Conservation (phyloP, 2,329 filamentous ascomycete species). For the Aspergillus fructus region DNA sequence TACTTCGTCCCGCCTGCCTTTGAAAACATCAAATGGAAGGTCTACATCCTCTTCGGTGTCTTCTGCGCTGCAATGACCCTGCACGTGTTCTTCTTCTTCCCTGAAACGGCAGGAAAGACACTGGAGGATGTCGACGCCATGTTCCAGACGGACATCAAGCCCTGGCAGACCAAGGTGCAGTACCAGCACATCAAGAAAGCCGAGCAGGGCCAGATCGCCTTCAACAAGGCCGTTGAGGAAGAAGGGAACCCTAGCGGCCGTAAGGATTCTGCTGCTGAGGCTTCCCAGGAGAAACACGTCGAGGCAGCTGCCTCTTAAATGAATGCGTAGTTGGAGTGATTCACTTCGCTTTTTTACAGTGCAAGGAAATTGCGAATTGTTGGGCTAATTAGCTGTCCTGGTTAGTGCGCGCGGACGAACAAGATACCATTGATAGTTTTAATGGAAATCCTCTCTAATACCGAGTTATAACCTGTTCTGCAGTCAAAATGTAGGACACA, state of each 20-base stretch:
- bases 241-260: background rate
- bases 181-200: constrained; percentile 13
- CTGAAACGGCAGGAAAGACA: constrained; percentile 69
- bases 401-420: too few relatives aligned
- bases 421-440: too few relatives aligned
- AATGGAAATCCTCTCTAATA: too few relatives aligned
- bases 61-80: constrained; percentile 67
- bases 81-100: constrained; percentile 64
- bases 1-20: constrained; percentile 54
- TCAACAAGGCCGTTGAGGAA: background rate
- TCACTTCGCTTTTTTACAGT: too few relatives aligned
- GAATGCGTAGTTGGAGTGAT: background rate
- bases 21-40: constrained; percentile 52
- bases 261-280: background rate
- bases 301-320: background rate
- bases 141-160: constrained; percentile 49
- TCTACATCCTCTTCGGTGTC: constrained; percentile 70
- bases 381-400: too few relatives aligned
- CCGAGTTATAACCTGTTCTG: too few relatives aligned
- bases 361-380: too few relatives aligned
- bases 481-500: too few relatives aligned
- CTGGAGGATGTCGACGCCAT: constrained; percentile 75
- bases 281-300: background rate
- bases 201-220: constrained; percentile 20
- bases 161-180: constrained; percentile 41